Percentiles rank a stretch among this genome's conserved stretches.
Conservation (phyloP, 805 yeast species). For the Wickerhamiella azyma region DNA sequence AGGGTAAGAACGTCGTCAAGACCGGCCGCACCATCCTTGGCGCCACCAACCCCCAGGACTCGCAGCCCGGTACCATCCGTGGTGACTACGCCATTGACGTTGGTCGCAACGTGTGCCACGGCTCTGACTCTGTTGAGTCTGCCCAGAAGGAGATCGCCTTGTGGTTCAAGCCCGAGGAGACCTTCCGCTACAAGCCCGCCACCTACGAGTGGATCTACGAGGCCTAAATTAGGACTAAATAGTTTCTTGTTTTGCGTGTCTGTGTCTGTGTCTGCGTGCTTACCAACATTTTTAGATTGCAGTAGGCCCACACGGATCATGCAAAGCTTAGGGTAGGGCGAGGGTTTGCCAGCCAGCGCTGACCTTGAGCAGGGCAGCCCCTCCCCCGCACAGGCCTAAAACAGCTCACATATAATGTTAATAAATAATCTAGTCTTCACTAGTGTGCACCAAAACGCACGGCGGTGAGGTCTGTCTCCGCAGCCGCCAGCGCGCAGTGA, state of each 20-base stretch:
- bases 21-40: conserved; percentile 96
- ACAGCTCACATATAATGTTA: background rate
- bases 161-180: conserved; percentile 98
- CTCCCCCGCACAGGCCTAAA: too few species aligned
- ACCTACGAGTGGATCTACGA: conserved; percentile 87
- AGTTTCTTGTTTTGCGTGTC: background rate
- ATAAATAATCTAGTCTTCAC: background rate
- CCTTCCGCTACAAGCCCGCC: conserved; percentile 82
- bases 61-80: conserved; percentile 99
- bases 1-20: conserved; percentile 98
- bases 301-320: too few species aligned
- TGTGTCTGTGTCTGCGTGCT: too few species aligned
- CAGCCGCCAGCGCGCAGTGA: conserved; percentile 15
- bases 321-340: too few species aligned
- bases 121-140: conserved; percentile 97
- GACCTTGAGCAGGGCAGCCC: too few species aligned
- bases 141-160: conserved; percentile 91
- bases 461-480: background rate
- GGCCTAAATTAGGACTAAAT: conserved; percentile 33
- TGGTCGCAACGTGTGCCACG: conserved; percentile 99
- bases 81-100: conserved; percentile 97
- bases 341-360: too few species aligned
- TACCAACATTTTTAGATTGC: too few species aligned
- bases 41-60: conserved; percentile 95
- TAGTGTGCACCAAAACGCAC: background rate